Base-by-base conservation (phyloP, 1,284 basidiomycete genomes). In the Rhizoctonia solani region DNA sequence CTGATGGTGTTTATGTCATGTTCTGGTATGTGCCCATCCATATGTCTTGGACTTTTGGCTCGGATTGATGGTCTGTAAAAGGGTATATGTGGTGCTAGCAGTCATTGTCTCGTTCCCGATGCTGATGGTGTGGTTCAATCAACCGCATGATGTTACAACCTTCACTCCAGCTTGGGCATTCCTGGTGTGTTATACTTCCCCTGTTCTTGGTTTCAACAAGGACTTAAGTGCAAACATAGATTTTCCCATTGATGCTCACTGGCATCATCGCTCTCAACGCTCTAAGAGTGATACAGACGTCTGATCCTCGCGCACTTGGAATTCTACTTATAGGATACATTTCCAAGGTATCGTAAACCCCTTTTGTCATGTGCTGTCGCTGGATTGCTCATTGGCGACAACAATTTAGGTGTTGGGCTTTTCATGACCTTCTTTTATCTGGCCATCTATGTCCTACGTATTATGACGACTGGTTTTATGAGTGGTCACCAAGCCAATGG, bases 151-250 rank as follows among this genome's bases (percentile, higher is more conserved):
- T 8, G 30, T 70, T n/a, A 41, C 37, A 19, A 61, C 39, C 14
- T 70, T 70, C 25, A 69, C 69, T 0, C 69, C 69, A 14, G 69
- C 69, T 1, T 63, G 53, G 50, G 66, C 66, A 13, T 70, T 70
- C 67, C 37, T 70, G 30, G 50, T 70, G 19, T 14, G 44, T 46
- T 5, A 46, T 19, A 8, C 23, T 9, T 5, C 9, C 21, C 19
- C 44, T 27, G 9, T 5, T 9, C 8, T 29, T 52, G n/a, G n/a
- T n/a, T n/a, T n/a, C n/a, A n/a, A 27, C 49, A 27, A 9, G n/a
- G 6, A 4, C 23, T 9, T 27, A 5, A 25, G 19, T 29, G 8
- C 37, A 16, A 16, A 16, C 9, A 19, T 19, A 46, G 44, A 46
- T 46, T 21, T 46, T 46, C n/a, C 44, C 44, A 39, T 14, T 46